Evolutionary conservation across 768 basidiomycete genomes (phyloP).

Genomic region (Omphalotus guepiniiformis): DNA sequence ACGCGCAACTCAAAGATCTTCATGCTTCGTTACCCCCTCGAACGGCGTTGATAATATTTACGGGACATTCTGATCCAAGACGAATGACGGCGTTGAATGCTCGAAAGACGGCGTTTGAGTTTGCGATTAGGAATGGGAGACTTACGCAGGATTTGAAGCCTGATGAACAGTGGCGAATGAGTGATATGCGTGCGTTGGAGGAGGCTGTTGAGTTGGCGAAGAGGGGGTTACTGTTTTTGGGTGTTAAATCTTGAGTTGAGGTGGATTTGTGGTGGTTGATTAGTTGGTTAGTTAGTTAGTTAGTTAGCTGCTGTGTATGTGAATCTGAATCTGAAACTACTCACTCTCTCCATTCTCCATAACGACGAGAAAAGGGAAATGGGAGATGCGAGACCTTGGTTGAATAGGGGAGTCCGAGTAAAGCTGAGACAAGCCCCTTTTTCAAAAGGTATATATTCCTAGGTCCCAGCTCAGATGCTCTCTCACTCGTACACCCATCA

Average conservation of each 20-base stretch:
- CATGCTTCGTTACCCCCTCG: slow-evolving; percentile 69
- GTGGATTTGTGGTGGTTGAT: neutral
- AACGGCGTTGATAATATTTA: slow-evolving; percentile 82
- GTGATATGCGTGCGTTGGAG: slow-evolving; percentile 76
- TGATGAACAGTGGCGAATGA: slow-evolving; percentile 68
- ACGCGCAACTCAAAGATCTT: slow-evolving; percentile 56
- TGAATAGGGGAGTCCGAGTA: too few relatives aligned
- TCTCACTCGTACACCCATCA: too few relatives aligned
- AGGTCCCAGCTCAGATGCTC: too few relatives aligned
- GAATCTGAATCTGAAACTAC: too few relatives aligned
- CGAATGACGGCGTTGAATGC: slow-evolving; percentile 70
- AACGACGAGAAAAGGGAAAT: too few relatives aligned
- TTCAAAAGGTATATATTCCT: too few relatives aligned
- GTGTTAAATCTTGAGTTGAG: slow-evolving; percentile 21
- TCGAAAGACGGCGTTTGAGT: slow-evolving; percentile 71
- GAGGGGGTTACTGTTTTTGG: slow-evolving; percentile 80
- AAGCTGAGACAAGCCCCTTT: too few relatives aligned
- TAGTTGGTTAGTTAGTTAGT: too few relatives aligned
- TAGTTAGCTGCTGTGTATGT: too few relatives aligned
- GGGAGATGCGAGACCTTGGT: too few relatives aligned
- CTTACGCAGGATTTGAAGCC: slow-evolving; percentile 49
- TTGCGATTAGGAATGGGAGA: slow-evolving; percentile 51
- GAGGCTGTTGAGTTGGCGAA: slow-evolving; percentile 75
- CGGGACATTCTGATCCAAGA: slow-evolving; percentile 86
- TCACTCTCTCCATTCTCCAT: too few relatives aligned